These are phyloP conservation scores for Rheum nobile DNA, from an alignment of 148 eudicot species.

Conservation along the genomic window DNA sequence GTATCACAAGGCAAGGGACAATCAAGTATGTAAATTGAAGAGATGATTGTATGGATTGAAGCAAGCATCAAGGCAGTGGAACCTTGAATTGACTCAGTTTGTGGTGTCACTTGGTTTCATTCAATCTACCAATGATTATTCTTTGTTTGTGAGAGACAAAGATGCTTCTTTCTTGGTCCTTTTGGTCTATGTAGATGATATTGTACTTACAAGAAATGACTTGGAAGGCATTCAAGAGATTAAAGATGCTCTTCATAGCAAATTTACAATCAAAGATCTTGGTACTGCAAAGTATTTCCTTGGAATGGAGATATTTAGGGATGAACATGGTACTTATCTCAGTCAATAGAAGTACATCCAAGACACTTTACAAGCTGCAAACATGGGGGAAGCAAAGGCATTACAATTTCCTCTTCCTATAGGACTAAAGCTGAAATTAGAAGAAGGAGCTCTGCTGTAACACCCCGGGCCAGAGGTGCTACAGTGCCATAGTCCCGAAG, in stretches of 20 bases:
- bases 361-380: not conserved
- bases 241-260: too few relatives aligned
- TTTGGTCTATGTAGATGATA: not conserved
- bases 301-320: not conserved
- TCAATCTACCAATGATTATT: not conserved
- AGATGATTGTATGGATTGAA: not conserved
- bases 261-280: not conserved
- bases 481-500: too few relatives aligned
- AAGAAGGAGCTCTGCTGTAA: not conserved
- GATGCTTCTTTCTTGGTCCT: not conserved
- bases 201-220: not conserved
- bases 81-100: not conserved
- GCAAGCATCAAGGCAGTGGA: not conserved
- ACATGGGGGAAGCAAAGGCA: not conserved
- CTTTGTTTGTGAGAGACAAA: not conserved
- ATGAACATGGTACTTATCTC: not conserved
- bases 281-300: not conserved
- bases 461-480: too few relatives aligned
- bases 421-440: not conserved
- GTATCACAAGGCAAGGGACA: not conserved
- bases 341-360: not conserved
- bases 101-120: not conserved
- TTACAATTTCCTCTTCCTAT: not conserved
- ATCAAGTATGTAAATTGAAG: not conserved
- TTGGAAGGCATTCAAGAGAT: too few relatives aligned